Base-by-base conservation (phyloP, 306 rosid species). In the Hippophae tibetana region DNA sequence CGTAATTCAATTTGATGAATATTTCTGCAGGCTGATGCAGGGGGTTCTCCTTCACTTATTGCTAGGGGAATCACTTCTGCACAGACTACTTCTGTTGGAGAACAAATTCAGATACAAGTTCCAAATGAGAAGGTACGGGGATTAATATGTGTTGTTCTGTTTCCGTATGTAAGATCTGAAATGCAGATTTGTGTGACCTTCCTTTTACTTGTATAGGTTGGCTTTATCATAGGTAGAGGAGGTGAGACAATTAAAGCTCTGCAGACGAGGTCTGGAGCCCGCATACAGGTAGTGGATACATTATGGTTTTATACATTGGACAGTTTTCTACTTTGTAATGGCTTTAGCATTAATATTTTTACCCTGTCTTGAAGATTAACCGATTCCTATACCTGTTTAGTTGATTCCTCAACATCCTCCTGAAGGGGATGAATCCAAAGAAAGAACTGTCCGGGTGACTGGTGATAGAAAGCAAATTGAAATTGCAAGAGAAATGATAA, bases 351-450 rank as follows among this genome's bases (percentile, higher is more conserved):
- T 31, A 2, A 18, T 50, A 47, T 60, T 49, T 14, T 14, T 43
- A 10, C 31, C 42, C 38, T 43, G 14, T 48, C 3, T 1, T 13
- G 6, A 6, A 50, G 11, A 13, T 44, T 43, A 56, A 12, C 42
- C 13, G 3, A 6, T 12, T 7, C 56, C 56, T 47, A 11, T 49
- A 51, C 61, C 60, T 61, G 42, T 67, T 61, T 59, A 92, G 98
- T 75, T 92, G 85, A 92, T 92, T 60, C 98, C 98, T 67, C 98
- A 87, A 78, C 93, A 87, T 78, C 95, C 80, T 76, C 85, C 96
- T 2, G 95, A 83, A 68, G 98, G 98, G 43, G 96, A 84, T 63
- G 92, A 82, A 57, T 90, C 96, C 41, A 87, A 85, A 69, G 96
- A 90, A 85, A 83, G 96, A 67, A 90, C 96, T 1, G 89, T 87